Percentiles rank a stretch among this genome's conserved stretches.
Conservation (phyloP, 495 filamentous ascomycete species). For the Parachaetomium inaequale region DNA sequence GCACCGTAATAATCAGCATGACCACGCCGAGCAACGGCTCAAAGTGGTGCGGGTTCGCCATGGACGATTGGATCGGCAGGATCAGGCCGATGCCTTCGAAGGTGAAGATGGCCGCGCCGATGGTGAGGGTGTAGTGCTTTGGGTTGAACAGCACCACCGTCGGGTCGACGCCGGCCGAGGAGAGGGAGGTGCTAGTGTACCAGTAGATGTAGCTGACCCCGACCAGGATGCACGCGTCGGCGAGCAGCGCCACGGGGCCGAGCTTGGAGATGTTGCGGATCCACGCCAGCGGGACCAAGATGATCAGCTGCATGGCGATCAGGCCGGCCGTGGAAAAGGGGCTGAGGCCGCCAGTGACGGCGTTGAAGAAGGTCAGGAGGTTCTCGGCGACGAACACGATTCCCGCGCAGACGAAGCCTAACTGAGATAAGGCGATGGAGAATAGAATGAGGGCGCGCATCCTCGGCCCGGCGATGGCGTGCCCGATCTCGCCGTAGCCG, state of each 20-base stretch:
- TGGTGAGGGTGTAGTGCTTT: slow-evolving; percentile 55
- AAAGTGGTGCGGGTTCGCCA: slow-evolving; percentile 58
- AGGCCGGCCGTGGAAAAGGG: slow-evolving; percentile 45
- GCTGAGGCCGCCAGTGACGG: slow-evolving; percentile 40
- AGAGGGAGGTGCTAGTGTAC: slow-evolving; percentile 53
- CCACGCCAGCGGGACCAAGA: slow-evolving; percentile 56
- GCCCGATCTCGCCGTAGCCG: slow-evolving; percentile 61
- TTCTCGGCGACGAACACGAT: slow-evolving; percentile 67
- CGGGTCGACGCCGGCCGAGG: slow-evolving; percentile 43
- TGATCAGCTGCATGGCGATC: slow-evolving; percentile 54
- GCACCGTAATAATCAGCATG: slow-evolving; percentile 60
- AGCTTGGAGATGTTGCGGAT: slow-evolving; percentile 65
- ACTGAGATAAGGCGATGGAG: slow-evolving; percentile 62
- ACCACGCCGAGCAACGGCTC: slow-evolving; percentile 53
- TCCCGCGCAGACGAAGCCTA: slow-evolving; percentile 64
- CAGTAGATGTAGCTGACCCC: slow-evolving; percentile 63
- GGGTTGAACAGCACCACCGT: slow-evolving; percentile 60
- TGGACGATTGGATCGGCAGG: slow-evolving; percentile 61
- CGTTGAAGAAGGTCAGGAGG: slow-evolving; percentile 53
- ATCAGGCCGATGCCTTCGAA: slow-evolving; percentile 67
- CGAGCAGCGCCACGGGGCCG: slow-evolving; percentile 55
- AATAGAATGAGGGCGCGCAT: slow-evolving; percentile 53
- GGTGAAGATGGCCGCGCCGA: slow-evolving; percentile 63
- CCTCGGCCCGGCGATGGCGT: slow-evolving; percentile 48
- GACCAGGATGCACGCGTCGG: slow-evolving; percentile 60